These are phyloP conservation scores for Pichia eremophila DNA, from an alignment of 805 yeast species.

Conservation along the genomic window DNA sequence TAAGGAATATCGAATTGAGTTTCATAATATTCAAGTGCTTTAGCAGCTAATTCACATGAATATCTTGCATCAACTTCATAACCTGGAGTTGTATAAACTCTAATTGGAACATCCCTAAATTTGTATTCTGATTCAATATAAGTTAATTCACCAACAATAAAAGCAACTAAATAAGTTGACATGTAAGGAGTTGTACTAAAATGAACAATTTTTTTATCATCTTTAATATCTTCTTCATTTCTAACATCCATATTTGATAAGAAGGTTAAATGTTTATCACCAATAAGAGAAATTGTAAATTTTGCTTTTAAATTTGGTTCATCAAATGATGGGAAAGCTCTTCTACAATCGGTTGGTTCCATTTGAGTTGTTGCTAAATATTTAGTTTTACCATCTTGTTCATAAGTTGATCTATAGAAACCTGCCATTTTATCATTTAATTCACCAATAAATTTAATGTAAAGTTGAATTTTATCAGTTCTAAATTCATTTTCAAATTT, in stretches of 20 bases:
- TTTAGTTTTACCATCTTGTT: conserved; percentile 33
- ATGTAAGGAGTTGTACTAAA: conserved; percentile 43
- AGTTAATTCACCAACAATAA: conserved; percentile 50
- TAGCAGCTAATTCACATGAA: conserved; percentile 43
- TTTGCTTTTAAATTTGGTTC: conserved; percentile 52
- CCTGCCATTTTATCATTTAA: conserved; percentile 51
- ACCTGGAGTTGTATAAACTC: conserved; percentile 47
- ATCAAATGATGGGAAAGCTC: conserved; percentile 51
- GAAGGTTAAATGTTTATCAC: conserved; percentile 29
- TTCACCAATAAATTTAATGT: conserved; percentile 33
- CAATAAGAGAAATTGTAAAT: conserved; percentile 36
- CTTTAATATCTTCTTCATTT: conserved; percentile 14
- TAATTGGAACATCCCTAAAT: conserved; percentile 39
- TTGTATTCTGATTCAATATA: conserved; percentile 40
- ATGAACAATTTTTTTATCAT: conserved; percentile 20
- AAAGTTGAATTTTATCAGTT: conserved; percentile 20
- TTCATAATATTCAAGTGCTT: conserved; percentile 43
- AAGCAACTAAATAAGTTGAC: conserved; percentile 50
- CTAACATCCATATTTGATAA: conserved; percentile 42
- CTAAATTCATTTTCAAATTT: conserved; percentile 34
- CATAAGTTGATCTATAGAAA: conserved; percentile 43
- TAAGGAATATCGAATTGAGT: conserved; percentile 43
- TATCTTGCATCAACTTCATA: conserved; percentile 36
- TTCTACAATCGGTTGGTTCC: conserved; percentile 53
- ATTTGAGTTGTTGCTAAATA: conserved; percentile 48